Conservation (phyloP, 2,329 filamentous ascomycete species). For the Geosmithia morbida region DNA sequence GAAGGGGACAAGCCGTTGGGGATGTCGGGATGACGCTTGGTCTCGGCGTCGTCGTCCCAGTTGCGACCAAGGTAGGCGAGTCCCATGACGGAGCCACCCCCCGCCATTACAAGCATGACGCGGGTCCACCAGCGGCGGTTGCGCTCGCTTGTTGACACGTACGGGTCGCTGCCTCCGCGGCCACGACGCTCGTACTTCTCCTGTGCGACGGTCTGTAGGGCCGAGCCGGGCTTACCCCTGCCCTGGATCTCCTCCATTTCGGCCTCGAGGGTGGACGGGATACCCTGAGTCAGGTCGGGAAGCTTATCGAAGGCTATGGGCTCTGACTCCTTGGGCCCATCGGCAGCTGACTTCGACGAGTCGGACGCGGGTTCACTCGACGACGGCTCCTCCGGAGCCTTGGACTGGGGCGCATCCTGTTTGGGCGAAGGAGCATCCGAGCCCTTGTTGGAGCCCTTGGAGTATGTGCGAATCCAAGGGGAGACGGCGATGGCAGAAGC, state of each 20-base stretch:
- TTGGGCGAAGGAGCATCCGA: not conserved
- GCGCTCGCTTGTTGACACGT: conserved; percentile 81
- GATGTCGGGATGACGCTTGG: conserved; percentile 50
- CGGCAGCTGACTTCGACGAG: conserved; percentile 4
- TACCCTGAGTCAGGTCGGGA: conserved; percentile 85
- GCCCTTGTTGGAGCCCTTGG: conserved; percentile 6
- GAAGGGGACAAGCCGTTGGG: conserved; percentile 66
- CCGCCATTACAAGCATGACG: conserved; percentile 51
- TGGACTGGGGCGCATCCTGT: conserved; percentile 1
- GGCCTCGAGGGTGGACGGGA: conserved; percentile 76
- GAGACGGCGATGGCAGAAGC: conserved; percentile 9
- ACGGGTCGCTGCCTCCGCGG: conserved; percentile 48
- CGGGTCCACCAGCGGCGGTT: conserved; percentile 65
- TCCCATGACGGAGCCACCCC: conserved; percentile 39
- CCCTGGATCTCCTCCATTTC: conserved; percentile 42
- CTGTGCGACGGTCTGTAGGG: conserved; percentile 21
- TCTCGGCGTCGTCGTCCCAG: conserved; percentile 74
- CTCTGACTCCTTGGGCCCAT: conserved; percentile 14
- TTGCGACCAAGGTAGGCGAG: conserved; percentile 71
- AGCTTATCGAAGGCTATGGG: conserved; percentile 50
- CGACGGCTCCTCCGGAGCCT: conserved; percentile 5
- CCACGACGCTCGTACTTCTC: conserved; percentile 16
- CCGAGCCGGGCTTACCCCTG: conserved; percentile 11
- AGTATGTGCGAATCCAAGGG: conserved; percentile 15
- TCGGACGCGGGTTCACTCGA: conserved; percentile 8